Evolutionary conservation across 163 green algal species (phyloP).

Genomic region (Coccomyxa subellipsoidea): DNA sequence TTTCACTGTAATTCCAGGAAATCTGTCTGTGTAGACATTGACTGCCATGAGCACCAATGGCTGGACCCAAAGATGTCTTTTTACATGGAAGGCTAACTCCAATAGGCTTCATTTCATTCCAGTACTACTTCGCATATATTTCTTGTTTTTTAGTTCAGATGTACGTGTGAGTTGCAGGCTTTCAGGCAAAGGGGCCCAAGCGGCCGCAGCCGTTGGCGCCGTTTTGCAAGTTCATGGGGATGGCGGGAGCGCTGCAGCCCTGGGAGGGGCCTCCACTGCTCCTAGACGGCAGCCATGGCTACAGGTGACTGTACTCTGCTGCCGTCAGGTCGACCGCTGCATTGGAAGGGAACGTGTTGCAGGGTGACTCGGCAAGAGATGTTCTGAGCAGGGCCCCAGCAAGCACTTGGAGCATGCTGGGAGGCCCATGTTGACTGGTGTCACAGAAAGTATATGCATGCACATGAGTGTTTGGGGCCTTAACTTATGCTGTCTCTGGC

Average conservation of each 20-base stretch:
- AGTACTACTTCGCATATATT: no score
- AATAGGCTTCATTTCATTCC: no score
- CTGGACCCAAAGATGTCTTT: no score
- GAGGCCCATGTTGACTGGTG: not conserved
- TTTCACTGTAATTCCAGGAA: no score
- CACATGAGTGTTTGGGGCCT: not conserved
- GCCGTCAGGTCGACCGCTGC: not conserved
- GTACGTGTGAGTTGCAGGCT: not conserved
- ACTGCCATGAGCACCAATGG: no score
- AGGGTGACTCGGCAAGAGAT: not conserved
- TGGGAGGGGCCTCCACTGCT: slow-evolving; percentile 52
- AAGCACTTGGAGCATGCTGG: no score
- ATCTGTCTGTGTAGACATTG: no score
- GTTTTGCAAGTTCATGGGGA: slow-evolving; percentile 59
- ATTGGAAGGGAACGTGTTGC: not conserved
- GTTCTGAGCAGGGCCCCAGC: not conserved
- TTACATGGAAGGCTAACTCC: no score
- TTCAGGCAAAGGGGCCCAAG: slow-evolving; percentile 37
- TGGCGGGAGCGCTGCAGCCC: slow-evolving; percentile 25
- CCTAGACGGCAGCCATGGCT: slow-evolving; percentile 33
- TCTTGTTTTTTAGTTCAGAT: no score
- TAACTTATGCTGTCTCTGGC: no score
- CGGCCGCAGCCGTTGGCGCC: slow-evolving; percentile 53
- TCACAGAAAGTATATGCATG: not conserved
- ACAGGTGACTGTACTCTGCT: slow-evolving; percentile 1